Conservation (phyloP, 1,284 basidiomycete species). For the Phellinidium pouzarii region DNA sequence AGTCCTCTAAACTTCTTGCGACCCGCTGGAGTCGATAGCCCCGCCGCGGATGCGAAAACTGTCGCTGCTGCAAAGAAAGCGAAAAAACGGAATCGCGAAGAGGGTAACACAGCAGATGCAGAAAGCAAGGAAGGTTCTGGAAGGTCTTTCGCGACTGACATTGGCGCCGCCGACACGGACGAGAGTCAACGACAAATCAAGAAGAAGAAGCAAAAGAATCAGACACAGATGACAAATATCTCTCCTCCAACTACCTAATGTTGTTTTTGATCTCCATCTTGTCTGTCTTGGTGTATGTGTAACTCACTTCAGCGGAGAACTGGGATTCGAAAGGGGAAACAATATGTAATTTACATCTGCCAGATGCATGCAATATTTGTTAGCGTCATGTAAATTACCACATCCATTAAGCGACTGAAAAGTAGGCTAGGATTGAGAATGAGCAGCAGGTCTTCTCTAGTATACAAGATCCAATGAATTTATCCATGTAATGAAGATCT, state of each 20-base stretch:
- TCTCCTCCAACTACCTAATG: neutral
- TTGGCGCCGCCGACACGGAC: neutral
- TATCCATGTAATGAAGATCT: too few relatives aligned
- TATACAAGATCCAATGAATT: too few relatives aligned
- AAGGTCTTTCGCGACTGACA: neutral
- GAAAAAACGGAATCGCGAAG: constrained; percentile 8
- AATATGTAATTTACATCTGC: too few relatives aligned
- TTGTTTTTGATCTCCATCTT: too few relatives aligned
- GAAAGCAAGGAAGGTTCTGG: neutral
- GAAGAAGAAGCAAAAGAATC: constrained; percentile 11
- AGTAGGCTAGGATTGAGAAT: too few relatives aligned
- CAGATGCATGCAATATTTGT: too few relatives aligned
- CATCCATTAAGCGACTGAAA: too few relatives aligned
- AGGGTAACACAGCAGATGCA: neutral
- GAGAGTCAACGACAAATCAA: neutral
- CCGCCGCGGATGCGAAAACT: constrained; percentile 2
- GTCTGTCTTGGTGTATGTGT: too few relatives aligned
- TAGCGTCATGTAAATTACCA: too few relatives aligned
- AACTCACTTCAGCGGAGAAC: too few relatives aligned
- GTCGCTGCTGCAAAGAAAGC: neutral
- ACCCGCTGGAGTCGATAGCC: constrained; percentile 15
- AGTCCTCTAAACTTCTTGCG: constrained; percentile 14
- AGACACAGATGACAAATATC: neutral
- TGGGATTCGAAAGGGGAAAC: too few relatives aligned
- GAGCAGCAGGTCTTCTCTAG: too few relatives aligned